phyloP scores from a whole-genome alignment of 495 filamentous ascomycete genomes.

The Penicillium atrosanguineum region DNA sequence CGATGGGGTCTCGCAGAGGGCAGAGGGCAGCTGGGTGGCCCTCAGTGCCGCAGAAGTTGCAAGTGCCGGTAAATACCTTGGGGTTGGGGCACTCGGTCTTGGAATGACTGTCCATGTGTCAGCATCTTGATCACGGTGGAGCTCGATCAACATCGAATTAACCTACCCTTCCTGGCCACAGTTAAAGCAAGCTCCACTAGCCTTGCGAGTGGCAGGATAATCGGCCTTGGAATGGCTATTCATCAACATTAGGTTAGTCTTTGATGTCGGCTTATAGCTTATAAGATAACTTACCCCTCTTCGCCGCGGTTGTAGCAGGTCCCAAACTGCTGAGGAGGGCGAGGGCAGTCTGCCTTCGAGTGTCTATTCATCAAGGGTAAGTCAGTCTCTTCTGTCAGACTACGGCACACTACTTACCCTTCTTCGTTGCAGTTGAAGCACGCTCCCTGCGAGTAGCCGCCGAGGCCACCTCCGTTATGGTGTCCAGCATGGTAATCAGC shows the following conservation, averaged over 20 bases:
- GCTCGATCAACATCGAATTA: background rate
- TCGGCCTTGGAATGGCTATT: background rate
- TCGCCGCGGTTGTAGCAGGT: constrained; percentile 67
- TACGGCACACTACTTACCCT: constrained; percentile 6
- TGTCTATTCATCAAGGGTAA: constrained; percentile 34
- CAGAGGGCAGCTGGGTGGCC: constrained; percentile 73
- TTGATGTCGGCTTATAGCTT: background rate
- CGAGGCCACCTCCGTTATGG: no score
- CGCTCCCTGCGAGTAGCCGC: background rate
- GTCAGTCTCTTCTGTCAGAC: no score
- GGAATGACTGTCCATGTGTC: constrained; percentile 44
- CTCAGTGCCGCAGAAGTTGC: constrained; percentile 67
- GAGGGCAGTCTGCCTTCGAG: constrained; percentile 50
- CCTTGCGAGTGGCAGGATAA: background rate
- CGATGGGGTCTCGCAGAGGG: constrained; percentile 57
- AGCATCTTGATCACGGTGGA: background rate
- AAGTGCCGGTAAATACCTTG: constrained; percentile 65
- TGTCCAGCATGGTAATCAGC: constrained; percentile 3
- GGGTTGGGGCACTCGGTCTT: constrained; percentile 69
- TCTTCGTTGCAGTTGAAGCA: constrained; percentile 21
- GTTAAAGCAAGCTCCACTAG: background rate
- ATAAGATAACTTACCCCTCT: constrained; percentile 36
- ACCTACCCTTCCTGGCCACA: background rate
- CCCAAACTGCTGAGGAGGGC: constrained; percentile 39
- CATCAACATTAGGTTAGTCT: background rate